Evolutionary conservation across 2,329 filamentous ascomycete species (phyloP).

Genomic region (Fragosphaeria purpurea): DNA sequence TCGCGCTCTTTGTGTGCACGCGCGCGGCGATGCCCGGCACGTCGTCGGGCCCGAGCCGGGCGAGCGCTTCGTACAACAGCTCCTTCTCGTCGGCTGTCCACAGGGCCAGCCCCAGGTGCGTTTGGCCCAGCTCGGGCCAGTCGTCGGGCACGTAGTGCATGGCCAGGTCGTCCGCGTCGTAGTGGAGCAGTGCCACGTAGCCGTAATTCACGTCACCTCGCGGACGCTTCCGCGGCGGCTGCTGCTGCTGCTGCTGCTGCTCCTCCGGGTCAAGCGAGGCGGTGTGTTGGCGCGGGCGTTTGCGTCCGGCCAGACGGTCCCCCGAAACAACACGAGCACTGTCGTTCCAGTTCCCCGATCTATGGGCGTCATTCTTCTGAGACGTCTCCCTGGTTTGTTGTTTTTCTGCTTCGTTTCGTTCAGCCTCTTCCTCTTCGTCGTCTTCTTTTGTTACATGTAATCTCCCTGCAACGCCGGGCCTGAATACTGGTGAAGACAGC

Average conservation of each 20-base stretch:
- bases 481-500: too few species aligned
- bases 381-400: not conserved
- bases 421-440: too few species aligned
- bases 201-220: conserved; percentile 31
- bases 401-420: too few species aligned
- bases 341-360: too few species aligned
- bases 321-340: too few species aligned
- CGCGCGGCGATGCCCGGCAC: conserved; percentile 50
- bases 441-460: too few species aligned
- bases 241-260: too few species aligned
- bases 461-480: too few species aligned
- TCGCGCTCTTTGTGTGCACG: conserved; percentile 58
- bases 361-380: not conserved
- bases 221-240: conserved; percentile 33
- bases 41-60: conserved; percentile 53
- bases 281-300: not conserved
- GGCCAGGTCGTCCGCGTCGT: conserved; percentile 45
- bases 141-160: conserved; percentile 22
- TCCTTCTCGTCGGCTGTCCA: conserved; percentile 69
- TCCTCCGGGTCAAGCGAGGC: not conserved
- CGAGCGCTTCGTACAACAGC: conserved; percentile 55
- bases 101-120: conserved; percentile 56
- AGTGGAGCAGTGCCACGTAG: conserved; percentile 45
- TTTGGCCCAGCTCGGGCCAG: conserved; percentile 25
- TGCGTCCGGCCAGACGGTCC: not conserved